Percentiles rank a stretch among this genome's conserved stretches.
Conservation (phyloP, 305 asterid genomes). For the Fraxinus sp. region DNA sequence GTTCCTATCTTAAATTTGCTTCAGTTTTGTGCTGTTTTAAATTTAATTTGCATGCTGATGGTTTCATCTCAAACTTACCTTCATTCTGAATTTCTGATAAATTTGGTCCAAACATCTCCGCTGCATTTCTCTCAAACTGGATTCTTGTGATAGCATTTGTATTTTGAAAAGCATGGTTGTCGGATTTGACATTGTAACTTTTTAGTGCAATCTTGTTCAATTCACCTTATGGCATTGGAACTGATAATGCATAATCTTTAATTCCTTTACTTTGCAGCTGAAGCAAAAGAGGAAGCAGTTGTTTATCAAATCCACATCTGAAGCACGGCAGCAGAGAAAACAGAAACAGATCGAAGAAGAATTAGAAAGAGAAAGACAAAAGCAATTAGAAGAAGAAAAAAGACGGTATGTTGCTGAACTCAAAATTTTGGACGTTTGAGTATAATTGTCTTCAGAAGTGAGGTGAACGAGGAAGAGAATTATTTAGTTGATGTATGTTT, state of each 20-base stretch:
- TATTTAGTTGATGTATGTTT: neutral
- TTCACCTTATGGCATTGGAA: constrained; percentile 7
- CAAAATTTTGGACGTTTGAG: neutral
- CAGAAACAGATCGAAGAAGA: constrained; percentile 88
- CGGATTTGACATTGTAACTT: constrained; percentile 6
- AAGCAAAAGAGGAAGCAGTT: constrained; percentile 82
- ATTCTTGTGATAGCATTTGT: neutral
- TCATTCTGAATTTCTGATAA: neutral
- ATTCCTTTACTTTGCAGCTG: constrained; percentile 45
- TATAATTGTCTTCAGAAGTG: constrained; percentile 4
- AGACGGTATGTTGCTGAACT: constrained; percentile 61
- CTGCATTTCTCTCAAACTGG: neutral
- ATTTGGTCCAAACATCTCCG: neutral
- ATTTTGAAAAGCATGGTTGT: neutral
- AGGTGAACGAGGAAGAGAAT: neutral
- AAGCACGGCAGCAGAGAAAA: constrained; percentile 82
- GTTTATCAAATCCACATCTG: constrained; percentile 76
- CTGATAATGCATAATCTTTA: constrained; percentile 12
- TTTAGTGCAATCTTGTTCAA: neutral
- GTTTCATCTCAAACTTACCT: constrained; percentile 1
- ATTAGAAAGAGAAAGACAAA: constrained; percentile 75
- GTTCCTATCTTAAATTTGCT: constrained; percentile 19
- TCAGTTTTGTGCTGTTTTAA: constrained; percentile 13
- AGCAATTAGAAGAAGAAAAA: constrained; percentile 89
- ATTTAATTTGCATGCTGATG: constrained; percentile 20